phyloP scores from a whole-genome alignment of 306 rosid genomes.

The Pueraria montana region DNA sequence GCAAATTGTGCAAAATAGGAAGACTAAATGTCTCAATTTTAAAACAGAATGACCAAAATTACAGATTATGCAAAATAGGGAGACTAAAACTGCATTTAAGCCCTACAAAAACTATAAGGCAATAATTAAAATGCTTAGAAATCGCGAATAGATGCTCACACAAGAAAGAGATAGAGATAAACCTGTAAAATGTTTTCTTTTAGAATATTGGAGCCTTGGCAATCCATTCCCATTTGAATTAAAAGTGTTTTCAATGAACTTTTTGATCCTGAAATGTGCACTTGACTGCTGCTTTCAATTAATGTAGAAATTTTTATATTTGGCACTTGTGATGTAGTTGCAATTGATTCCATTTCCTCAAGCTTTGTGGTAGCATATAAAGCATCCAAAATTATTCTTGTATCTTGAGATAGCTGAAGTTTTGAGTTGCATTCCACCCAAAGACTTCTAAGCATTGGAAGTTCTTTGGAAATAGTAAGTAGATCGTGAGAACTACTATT shows the following conservation, averaged over 20 bases:
- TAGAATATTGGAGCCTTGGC: neutral
- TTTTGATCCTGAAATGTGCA: neutral
- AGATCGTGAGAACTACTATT: neutral
- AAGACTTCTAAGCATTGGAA: constrained; percentile 21
- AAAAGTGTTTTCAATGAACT: neutral
- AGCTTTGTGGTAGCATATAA: neutral
- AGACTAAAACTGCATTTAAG: too few species aligned
- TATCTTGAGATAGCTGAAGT: constrained; percentile 10
- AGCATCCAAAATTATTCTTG: neutral
- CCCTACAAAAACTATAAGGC: too few species aligned
- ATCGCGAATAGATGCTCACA: too few species aligned
- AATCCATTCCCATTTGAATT: constrained; percentile 30
- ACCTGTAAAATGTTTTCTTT: constrained; percentile 4
- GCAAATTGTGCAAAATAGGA: too few species aligned
- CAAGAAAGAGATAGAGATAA: neutral
- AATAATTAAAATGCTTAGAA: too few species aligned
- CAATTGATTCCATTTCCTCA: neutral
- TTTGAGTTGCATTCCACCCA: neutral
- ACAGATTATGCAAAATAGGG: too few species aligned
- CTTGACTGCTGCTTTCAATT: neutral
- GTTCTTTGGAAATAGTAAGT: neutral
- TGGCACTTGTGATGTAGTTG: neutral
- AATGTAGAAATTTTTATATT: neutral
- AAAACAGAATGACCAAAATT: too few species aligned
- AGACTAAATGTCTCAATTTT: too few species aligned